Conservation (phyloP, 805 yeast species). For the Candida glaebosa region DNA sequence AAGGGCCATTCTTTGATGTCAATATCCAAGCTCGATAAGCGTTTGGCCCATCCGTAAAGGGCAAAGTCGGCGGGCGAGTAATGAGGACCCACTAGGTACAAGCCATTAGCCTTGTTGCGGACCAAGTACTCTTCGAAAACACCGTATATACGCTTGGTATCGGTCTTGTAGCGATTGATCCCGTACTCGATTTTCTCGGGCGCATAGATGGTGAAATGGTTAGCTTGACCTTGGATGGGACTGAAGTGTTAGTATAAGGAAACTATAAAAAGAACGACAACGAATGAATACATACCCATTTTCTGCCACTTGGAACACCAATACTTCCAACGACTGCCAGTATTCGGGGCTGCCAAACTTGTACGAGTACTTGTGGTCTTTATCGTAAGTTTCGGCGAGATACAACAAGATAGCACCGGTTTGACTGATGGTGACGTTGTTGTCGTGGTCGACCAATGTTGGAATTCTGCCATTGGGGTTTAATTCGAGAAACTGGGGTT, state of each 20-base stretch:
- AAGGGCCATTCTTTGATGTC: constrained; percentile 38
- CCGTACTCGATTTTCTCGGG: constrained; percentile 53
- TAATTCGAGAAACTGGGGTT: constrained; percentile 52
- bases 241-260: constrained; percentile 33
- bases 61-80: constrained; percentile 58
- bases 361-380: constrained; percentile 44
- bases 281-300: constrained; percentile 16
- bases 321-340: constrained; percentile 52
- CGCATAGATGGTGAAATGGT: constrained; percentile 44
- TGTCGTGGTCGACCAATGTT: constrained; percentile 39
- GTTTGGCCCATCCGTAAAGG: constrained; percentile 43
- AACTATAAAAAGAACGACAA: too few species aligned
- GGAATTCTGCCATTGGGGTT: constrained; percentile 69
- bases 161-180: constrained; percentile 47
- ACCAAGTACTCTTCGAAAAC: constrained; percentile 51
- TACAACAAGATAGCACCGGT: constrained; percentile 61
- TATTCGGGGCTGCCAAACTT: constrained; percentile 37
- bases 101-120: constrained; percentile 42
- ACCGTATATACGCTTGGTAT: constrained; percentile 50
- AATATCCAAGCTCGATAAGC: constrained; percentile 16
- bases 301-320: constrained; percentile 52
- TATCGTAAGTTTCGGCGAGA: constrained; percentile 59
- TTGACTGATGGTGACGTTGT: constrained; percentile 51
- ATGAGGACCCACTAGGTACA: constrained; percentile 56
- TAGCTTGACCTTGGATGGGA: constrained; percentile 62